phyloP scores from a whole-genome alignment of 176 grass and related monocot genomes.

The Cenchrus fungigraminus region DNA sequence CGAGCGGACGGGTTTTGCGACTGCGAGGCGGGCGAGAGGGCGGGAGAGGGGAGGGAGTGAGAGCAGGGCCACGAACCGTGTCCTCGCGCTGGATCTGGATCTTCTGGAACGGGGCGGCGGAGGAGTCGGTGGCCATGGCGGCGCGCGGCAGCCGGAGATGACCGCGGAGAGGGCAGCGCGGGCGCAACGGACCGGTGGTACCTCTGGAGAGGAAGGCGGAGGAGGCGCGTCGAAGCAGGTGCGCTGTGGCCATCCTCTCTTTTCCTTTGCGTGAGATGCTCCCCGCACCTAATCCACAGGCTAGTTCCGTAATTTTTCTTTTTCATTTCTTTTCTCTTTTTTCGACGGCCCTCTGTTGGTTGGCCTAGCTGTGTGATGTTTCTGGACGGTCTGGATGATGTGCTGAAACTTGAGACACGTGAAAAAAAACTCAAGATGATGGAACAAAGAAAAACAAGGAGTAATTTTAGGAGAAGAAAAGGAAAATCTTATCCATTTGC shows the following conservation, averaged over 20 bases:
- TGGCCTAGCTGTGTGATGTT: too few relatives aligned
- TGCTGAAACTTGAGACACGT: too few relatives aligned
- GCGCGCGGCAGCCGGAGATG: slow-evolving; percentile 34
- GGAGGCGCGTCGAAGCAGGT: slow-evolving; percentile 26
- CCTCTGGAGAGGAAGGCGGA: slow-evolving; percentile 25
- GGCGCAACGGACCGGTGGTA: background rate
- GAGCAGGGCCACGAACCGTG: slow-evolving; percentile 45
- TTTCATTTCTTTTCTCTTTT: too few relatives aligned
- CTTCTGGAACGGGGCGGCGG: slow-evolving; percentile 61
- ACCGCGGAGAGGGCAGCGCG: background rate
- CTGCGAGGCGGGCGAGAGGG: background rate
- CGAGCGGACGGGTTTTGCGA: background rate
- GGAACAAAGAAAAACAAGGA: too few relatives aligned
- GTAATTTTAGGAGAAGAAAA: too few relatives aligned
- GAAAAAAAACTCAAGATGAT: too few relatives aligned
- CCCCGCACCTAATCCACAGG: background rate
- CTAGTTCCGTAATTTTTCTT: background rate
- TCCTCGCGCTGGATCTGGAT: slow-evolving; percentile 87
- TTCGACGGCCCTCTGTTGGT: too few relatives aligned
- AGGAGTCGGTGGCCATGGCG: slow-evolving; percentile 54
- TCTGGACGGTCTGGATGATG: too few relatives aligned
- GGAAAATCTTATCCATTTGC: too few relatives aligned
- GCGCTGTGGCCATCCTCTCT: slow-evolving; percentile 42
- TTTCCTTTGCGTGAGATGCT: background rate
- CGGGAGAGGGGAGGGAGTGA: background rate